These are phyloP conservation scores for Herpotrichia juniperi DNA, from an alignment of 2,329 filamentous ascomycete species.

Conservation along the genomic window DNA sequence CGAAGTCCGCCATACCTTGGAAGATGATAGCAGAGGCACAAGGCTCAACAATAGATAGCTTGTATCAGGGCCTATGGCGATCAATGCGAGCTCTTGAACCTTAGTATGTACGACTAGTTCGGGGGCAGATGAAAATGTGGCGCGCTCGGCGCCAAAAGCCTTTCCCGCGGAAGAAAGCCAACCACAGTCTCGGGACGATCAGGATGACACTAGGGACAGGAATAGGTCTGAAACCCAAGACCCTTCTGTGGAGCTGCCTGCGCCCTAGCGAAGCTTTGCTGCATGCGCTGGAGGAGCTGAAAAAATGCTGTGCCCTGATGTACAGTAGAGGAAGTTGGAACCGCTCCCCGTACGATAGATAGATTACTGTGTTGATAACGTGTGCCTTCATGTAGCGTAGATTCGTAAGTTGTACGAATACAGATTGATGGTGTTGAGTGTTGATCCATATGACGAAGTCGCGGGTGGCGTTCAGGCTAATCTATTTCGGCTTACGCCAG, in stretches of 20 bases:
- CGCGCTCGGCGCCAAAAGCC: neutral
- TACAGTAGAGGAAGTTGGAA: too few relatives aligned
- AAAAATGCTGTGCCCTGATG: too few relatives aligned
- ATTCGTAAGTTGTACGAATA: neutral
- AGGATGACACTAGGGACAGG: neutral
- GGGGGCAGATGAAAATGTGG: neutral
- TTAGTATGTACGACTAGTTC: slow-evolving; percentile 4
- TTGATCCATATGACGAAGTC: neutral
- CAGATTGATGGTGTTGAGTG: neutral
- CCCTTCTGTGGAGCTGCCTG: neutral
- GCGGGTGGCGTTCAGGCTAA: neutral
- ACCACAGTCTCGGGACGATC: neutral
- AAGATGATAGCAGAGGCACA: slow-evolving; percentile 12
- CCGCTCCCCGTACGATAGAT: too few relatives aligned
- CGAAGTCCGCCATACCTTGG: slow-evolving; percentile 18
- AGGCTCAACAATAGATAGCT: slow-evolving; percentile 6
- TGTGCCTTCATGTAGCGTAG: too few relatives aligned
- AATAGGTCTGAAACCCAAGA: neutral
- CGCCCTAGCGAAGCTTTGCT: too few relatives aligned
- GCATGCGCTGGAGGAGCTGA: too few relatives aligned
- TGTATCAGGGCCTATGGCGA: neutral
- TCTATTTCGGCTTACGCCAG: neutral
- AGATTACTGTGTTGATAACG: too few relatives aligned
- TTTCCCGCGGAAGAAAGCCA: neutral
- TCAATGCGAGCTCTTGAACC: slow-evolving; percentile 1